phyloP scores from a whole-genome alignment of 2,329 filamentous ascomycete genomes.

The Ceratocystis eucalypticola region DNA sequence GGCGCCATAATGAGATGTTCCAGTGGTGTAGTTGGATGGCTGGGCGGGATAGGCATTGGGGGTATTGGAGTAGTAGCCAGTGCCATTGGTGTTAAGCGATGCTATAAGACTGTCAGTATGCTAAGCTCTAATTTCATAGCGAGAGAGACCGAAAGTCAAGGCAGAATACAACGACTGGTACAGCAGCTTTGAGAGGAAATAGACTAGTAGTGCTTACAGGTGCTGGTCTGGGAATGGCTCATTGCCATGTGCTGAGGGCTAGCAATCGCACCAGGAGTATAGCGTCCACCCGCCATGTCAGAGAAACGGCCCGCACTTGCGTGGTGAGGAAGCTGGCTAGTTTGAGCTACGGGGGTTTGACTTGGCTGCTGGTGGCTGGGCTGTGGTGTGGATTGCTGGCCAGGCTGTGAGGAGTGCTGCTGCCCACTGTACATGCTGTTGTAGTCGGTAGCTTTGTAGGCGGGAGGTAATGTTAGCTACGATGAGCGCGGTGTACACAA shows the following conservation, averaged over 20 bases:
- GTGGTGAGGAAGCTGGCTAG: neutral
- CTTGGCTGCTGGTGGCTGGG: neutral
- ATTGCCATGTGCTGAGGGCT: neutral
- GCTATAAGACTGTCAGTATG: neutral
- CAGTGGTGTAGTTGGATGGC: constrained; percentile 2
- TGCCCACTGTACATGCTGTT: constrained; percentile 1
- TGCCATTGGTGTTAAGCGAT: neutral
- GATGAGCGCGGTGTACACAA: constrained; percentile 2
- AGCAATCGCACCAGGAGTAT: neutral
- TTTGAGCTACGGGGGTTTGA: neutral
- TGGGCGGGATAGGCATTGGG: neutral
- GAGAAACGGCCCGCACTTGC: neutral
- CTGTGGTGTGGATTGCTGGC: neutral
- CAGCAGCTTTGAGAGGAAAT: neutral
- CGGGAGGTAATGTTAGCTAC: neutral
- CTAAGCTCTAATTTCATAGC: neutral
- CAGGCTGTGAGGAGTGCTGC: neutral
- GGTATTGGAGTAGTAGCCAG: neutral
- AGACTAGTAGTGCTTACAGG: neutral
- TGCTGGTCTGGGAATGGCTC: neutral
- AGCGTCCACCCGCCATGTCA: neutral
- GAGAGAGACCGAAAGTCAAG: neutral
- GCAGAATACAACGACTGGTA: fast-evolving
- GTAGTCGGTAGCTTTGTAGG: neutral
- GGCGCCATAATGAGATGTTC: neutral